Conservation (phyloP, 2,329 filamentous ascomycete species). For the Nemania serpens region DNA sequence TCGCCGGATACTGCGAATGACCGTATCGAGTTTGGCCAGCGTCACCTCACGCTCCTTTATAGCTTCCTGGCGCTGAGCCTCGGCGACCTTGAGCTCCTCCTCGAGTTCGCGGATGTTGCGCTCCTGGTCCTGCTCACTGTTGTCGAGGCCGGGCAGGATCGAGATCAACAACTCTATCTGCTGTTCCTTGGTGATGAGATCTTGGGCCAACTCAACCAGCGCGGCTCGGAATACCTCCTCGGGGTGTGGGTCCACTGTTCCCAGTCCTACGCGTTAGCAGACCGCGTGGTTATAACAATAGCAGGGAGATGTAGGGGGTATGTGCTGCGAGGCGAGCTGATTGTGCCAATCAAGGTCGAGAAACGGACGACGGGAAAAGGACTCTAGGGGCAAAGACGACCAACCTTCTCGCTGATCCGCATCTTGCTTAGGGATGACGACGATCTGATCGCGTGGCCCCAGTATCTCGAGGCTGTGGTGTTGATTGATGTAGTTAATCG, state of each 20-base stretch:
- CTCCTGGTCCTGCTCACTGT: slow-evolving; percentile 77
- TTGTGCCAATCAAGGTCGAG: too few species aligned
- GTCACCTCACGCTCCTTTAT: slow-evolving; percentile 67
- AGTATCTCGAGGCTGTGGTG: slow-evolving; percentile 70
- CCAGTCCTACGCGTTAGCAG: slow-evolving; percentile 6
- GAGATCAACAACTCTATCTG: slow-evolving; percentile 81
- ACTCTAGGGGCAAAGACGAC: slow-evolving; percentile 16
- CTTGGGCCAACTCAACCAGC: slow-evolving; percentile 73
- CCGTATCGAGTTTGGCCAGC: slow-evolving; percentile 61
- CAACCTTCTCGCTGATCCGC: slow-evolving; percentile 57
- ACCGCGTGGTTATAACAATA: neutral
- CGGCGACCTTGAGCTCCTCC: slow-evolving; percentile 66
- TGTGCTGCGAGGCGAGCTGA: neutral
- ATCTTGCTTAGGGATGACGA: slow-evolving; percentile 59
- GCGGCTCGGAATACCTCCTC: slow-evolving; percentile 68
- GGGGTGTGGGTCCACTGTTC: slow-evolving; percentile 63
- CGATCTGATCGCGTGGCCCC: slow-evolving; percentile 60
- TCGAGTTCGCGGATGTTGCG: slow-evolving; percentile 67
- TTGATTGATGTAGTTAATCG: slow-evolving; percentile 67
- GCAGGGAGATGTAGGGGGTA: too few species aligned
- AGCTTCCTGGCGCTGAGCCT: slow-evolving; percentile 65
- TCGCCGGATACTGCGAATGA: slow-evolving; percentile 58
- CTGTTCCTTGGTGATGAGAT: slow-evolving; percentile 79
- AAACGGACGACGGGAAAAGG: too few species aligned
- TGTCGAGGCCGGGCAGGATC: slow-evolving; percentile 75